Evolutionary conservation across 2,329 filamentous ascomycete species (phyloP).

Genomic region (Neopestalotiopsis clavispora): DNA sequence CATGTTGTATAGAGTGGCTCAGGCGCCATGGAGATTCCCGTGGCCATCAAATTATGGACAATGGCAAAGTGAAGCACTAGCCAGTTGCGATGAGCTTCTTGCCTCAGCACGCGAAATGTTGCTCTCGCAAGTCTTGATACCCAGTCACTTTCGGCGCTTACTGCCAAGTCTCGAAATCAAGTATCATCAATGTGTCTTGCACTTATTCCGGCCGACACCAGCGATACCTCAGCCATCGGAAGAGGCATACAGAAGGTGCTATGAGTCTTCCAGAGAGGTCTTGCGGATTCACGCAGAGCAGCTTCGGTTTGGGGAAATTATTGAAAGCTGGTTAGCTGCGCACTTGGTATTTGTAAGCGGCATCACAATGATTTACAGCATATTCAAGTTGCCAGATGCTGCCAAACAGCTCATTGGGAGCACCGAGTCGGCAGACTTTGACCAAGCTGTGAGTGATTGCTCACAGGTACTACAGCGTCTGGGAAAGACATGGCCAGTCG

Average conservation of each 20-base stretch:
- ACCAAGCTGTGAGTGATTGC: slow-evolving; percentile 5
- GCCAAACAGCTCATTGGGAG: background rate
- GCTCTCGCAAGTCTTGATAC: background rate
- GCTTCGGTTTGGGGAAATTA: slow-evolving; percentile 12
- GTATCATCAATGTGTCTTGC: slow-evolving; percentile 17
- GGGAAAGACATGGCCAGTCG: slow-evolving; percentile 16
- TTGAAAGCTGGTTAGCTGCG: slow-evolving; percentile 16
- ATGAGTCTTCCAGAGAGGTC: slow-evolving; percentile 3
- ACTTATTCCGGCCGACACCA: slow-evolving; percentile 12
- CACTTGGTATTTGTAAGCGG: slow-evolving; percentile 17
- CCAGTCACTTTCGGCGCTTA: slow-evolving; percentile 5
- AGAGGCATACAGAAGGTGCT: slow-evolving; percentile 7
- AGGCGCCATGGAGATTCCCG: slow-evolving; percentile 15
- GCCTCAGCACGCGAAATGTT: slow-evolving; percentile 5
- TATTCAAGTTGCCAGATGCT: slow-evolving; percentile 2
- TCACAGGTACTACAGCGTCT: background rate
- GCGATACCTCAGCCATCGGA: slow-evolving; percentile 15
- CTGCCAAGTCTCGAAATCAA: slow-evolving; percentile 15
- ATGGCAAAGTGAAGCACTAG: slow-evolving; percentile 15
- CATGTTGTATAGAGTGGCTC: slow-evolving; percentile 18
- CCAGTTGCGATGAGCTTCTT: slow-evolving; percentile 13
- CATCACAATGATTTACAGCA: slow-evolving; percentile 18
- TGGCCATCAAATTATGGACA: slow-evolving; percentile 14
- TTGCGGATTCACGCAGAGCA: slow-evolving; percentile 11
- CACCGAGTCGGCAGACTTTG: background rate